These are phyloP conservation scores for Mucuna pruriens DNA, from an alignment of 306 rosid species.

Conservation along the genomic window DNA sequence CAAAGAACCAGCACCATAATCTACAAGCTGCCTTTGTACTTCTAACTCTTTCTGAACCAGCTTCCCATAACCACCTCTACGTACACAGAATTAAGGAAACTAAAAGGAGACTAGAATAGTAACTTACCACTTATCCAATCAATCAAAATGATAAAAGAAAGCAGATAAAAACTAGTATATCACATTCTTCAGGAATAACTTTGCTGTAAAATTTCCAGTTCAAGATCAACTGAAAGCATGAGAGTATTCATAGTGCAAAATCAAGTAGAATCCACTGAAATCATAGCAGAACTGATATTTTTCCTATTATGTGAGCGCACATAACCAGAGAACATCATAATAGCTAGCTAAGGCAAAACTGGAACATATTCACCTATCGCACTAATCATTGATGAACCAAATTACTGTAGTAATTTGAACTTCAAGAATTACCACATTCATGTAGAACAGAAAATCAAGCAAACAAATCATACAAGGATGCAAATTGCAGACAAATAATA, in stretches of 20 bases:
- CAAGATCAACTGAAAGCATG: conserved; percentile 2
- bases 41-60: conserved; percentile 90
- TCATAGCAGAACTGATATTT: background rate
- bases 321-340: background rate
- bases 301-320: background rate
- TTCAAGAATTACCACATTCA: background rate
- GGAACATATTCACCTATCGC: background rate
- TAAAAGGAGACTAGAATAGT: conserved; percentile 24
- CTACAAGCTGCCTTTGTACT: conserved; percentile 96
- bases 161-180: background rate
- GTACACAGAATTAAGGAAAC: conserved; percentile 70
- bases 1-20: conserved; percentile 95
- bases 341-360: background rate
- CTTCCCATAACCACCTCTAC: conserved; percentile 98
- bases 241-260: background rate
- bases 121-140: background rate
- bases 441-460: background rate
- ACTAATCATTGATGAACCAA: background rate
- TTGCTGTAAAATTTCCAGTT: background rate
- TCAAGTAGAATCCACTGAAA: background rate
- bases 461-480: background rate
- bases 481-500: background rate
- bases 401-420: background rate
- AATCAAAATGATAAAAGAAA: background rate
- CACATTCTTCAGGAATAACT: background rate